Conservation (phyloP, 345 rosid species). For the Acer saccharum region DNA sequence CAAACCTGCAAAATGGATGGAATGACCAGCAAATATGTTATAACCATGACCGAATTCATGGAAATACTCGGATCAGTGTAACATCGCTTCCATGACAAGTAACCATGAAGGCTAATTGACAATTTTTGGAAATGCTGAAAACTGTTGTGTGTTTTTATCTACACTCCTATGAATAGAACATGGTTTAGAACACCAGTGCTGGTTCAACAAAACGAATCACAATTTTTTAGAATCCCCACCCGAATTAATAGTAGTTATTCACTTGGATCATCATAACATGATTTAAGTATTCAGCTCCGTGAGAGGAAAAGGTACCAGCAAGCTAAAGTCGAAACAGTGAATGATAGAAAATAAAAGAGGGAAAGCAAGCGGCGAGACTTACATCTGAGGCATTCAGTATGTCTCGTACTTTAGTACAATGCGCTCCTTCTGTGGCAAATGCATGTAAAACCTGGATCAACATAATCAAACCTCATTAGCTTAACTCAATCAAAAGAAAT, state of each 20-base stretch:
- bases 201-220: neutral
- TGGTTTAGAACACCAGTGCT: neutral
- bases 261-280: neutral
- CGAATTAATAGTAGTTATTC: neutral
- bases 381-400: slow-evolving; percentile 89
- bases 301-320: neutral
- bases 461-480: slow-evolving; percentile 2
- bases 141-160: neutral
- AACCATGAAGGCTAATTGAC: neutral
- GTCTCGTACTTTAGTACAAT: slow-evolving; percentile 83
- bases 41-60: neutral
- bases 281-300: neutral
- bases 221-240: neutral
- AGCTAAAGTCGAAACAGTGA: neutral
- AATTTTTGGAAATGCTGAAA: neutral
- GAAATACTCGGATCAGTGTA: neutral
- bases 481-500: neutral
- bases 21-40: neutral
- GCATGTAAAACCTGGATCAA: slow-evolving; percentile 83
- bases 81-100: neutral
- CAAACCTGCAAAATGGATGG: slow-evolving; percentile 60
- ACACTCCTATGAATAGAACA: neutral
- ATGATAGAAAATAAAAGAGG: neutral
- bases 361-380: slow-evolving; percentile 34
- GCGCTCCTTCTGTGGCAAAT: slow-evolving; percentile 97